Conservation (phyloP, 371 early-diverging fungal species). For the Mucor piriformis region DNA sequence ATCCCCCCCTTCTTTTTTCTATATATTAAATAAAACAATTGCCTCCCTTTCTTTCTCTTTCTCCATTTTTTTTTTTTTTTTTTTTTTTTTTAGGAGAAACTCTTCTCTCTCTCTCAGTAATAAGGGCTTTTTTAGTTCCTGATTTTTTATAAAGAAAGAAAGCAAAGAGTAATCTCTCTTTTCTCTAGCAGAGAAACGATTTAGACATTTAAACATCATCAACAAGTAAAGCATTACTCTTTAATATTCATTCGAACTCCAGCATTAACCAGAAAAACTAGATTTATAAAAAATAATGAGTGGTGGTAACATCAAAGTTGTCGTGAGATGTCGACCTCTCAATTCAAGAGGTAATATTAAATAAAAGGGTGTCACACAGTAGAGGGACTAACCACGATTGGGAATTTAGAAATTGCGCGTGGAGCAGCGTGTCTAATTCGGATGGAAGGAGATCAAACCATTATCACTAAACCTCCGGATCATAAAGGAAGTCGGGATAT, state of each 20-base stretch:
- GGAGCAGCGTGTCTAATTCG: constrained; percentile 65
- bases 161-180: not conserved
- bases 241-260: too few relatives aligned
- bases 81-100: constrained; percentile 11
- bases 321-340: constrained; percentile 79
- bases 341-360: constrained; percentile 63
- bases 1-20: not conserved
- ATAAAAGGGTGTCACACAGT: not conserved
- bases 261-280: too few relatives aligned
- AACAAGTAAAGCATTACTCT: too few relatives aligned
- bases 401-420: constrained; percentile 57
- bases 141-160: too few relatives aligned
- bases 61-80: not conserved
- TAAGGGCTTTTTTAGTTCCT: too few relatives aligned
- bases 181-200: not conserved
- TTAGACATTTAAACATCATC: not conserved
- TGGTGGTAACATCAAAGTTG: constrained; percentile 75
- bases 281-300: constrained; percentile 18
- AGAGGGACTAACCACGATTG: not conserved
- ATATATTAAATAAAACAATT: not conserved
- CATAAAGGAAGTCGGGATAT: constrained; percentile 36
- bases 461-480: constrained; percentile 59
- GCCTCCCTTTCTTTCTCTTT: not conserved
- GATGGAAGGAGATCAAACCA: constrained; percentile 75
- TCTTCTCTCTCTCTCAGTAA: not conserved